Base-by-base conservation (phyloP, 225 moss, liverwort and hornwort genomes). In the Physcomitrium patens region DNA sequence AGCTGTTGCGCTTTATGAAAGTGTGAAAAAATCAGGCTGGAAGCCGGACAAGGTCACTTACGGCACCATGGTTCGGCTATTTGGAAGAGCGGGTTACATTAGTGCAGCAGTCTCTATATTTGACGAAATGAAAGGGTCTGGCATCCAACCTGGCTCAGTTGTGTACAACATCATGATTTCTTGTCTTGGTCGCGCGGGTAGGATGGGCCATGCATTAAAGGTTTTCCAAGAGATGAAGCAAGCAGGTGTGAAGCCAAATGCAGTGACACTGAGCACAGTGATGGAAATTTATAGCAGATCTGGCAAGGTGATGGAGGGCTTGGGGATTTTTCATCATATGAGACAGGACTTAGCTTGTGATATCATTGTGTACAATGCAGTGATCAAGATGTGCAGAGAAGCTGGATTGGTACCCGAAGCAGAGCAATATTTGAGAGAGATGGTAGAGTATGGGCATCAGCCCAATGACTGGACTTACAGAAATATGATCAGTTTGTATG, bases 301-400 rank as follows among this genome's bases (percentile, higher is more conserved):
- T 68, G 94, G 94, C n/a, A 89, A 92, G 65, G 78, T 77, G 18
- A 78, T 80, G 63, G 91, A 94, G 46, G 96, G 86, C 27, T 86
- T 96, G 72, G 61, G 81, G 58, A 59, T 88, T 49, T 96, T 94
- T 60, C 37, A 68, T 17, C 85, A 89, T 64, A 84, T 94, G 80
- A 86, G 86, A 74, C 86, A 92, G 67, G 86, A 72, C 49, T 20
- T 93, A 52, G 76, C 83, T 55, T 80, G 93, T 82, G 96, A 96
- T 49, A 83, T 82, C 66, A 84, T 92, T 60, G 89, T 96, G 66
- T 96, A 93, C 82, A 96, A 94, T 63, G 89, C 96, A 17, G 79
- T 91, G 74, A 73, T 96, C 68, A 96, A 96, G 84, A 89, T 96
- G 96, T 96, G 96, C 48, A 90, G 90, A 43, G 91, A 92, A 44